phyloP scores from a whole-genome alignment of 1,284 basidiomycete species.

The Schizopora paradoxa region DNA sequence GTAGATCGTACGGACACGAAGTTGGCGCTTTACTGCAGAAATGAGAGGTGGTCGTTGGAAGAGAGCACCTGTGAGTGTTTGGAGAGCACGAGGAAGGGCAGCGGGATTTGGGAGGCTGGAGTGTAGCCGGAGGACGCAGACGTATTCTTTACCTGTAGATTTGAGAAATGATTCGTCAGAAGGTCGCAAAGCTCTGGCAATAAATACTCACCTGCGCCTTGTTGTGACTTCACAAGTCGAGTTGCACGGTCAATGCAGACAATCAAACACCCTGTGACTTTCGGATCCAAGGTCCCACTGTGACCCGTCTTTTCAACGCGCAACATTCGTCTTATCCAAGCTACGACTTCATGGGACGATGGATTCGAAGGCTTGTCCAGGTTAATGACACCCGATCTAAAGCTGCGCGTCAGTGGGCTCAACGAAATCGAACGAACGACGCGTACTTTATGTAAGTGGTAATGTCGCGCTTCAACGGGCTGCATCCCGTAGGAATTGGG shows the following conservation, averaged over 20 bases:
- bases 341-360: conserved; percentile 99
- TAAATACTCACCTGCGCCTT: conserved; percentile 73
- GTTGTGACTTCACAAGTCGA: conserved; percentile 97
- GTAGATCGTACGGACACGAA: conserved; percentile 97
- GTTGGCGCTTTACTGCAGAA: conserved; percentile 97
- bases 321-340: conserved; percentile 95
- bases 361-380: conserved; percentile 99
- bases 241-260: conserved; percentile 99
- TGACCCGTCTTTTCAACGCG: conserved; percentile 98
- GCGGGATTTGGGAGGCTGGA: conserved; percentile 76
- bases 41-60: conserved; percentile 99
- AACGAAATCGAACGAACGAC: conserved; percentile 2
- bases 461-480: conserved; percentile 92
- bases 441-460: conserved; percentile 82
- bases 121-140: conserved; percentile 93
- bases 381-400: conserved; percentile 95
- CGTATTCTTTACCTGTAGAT: conserved; percentile 90
- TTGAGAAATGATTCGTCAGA: background rate
- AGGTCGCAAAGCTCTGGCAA: conserved; percentile 11
- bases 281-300: conserved; percentile 96
- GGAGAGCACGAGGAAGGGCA: conserved; percentile 87
- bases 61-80: conserved; percentile 95
- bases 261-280: conserved; percentile 98
- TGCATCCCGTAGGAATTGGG: conserved; percentile 88
- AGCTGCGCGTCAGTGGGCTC: background rate